Evolutionary conservation across 2,329 filamentous ascomycete genomes (phyloP).

Genomic region (Chalara sp.): DNA sequence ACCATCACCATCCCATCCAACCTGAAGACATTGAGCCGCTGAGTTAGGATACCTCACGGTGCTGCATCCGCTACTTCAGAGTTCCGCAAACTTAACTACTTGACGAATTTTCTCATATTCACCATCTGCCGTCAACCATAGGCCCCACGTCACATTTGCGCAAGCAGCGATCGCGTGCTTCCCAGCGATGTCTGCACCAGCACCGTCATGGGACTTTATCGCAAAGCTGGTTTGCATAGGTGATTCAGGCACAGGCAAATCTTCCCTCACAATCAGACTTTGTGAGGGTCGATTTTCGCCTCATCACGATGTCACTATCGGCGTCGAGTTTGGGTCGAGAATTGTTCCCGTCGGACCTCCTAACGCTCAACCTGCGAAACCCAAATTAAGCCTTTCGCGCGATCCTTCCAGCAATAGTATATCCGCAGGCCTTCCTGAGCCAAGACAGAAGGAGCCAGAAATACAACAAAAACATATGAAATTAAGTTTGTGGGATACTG

Average conservation of each 20-base stretch:
- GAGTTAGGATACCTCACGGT: no score
- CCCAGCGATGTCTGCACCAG: constrained; percentile 39
- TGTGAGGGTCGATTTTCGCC: constrained; percentile 94
- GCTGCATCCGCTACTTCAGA: no score
- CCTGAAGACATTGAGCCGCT: no score
- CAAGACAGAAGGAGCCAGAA: constrained; percentile 32
- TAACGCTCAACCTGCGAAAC: constrained; percentile 42
- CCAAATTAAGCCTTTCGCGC: constrained; percentile 33
- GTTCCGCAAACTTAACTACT: neutral
- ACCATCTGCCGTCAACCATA: neutral
- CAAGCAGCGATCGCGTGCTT: neutral
- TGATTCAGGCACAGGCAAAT: constrained; percentile 95
- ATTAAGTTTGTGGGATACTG: constrained; percentile 89
- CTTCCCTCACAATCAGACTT: constrained; percentile 85
- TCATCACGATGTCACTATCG: constrained; percentile 95
- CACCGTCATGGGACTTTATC: constrained; percentile 90
- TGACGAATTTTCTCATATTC: neutral
- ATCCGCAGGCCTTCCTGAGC: constrained; percentile 43
- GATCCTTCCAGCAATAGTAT: constrained; percentile 20
- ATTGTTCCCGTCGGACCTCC: constrained; percentile 88
- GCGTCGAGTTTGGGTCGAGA: constrained; percentile 92
- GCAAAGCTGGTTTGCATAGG: constrained; percentile 98
- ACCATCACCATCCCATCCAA: no score
- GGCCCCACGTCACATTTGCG: neutral
- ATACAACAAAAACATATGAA: constrained; percentile 75